These are phyloP conservation scores for Vigna unguiculata DNA, from an alignment of 306 rosid genomes.

Conservation along the genomic window DNA sequence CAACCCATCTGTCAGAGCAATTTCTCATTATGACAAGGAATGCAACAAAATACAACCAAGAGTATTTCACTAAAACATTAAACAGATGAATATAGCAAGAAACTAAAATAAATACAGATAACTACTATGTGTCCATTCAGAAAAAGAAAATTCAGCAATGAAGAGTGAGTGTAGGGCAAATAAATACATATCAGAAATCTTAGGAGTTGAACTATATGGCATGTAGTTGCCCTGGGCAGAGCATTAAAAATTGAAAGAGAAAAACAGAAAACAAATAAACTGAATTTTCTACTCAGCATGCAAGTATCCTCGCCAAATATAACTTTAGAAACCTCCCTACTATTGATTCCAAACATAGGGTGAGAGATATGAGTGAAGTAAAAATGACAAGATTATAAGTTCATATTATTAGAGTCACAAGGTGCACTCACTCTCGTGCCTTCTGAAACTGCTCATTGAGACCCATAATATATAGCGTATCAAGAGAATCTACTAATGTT, in stretches of 20 bases:
- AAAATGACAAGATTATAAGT: slow-evolving; percentile 8
- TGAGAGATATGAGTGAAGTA: slow-evolving; percentile 18
- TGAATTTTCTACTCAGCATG: slow-evolving; percentile 24
- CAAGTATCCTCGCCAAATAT: slow-evolving; percentile 29
- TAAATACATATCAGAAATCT: slow-evolving; percentile 23
- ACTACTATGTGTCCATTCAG: slow-evolving; percentile 19
- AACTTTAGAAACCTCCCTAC: slow-evolving; percentile 13
- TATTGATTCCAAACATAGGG: slow-evolving; percentile 24
- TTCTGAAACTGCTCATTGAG: slow-evolving; percentile 86
- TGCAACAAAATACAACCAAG: slow-evolving; percentile 29
- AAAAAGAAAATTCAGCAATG: neutral
- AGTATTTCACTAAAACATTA: slow-evolving; percentile 32
- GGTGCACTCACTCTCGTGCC: slow-evolving; percentile 87
- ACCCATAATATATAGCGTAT: slow-evolving; percentile 95
- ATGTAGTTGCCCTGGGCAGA: slow-evolving; percentile 25
- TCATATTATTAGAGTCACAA: slow-evolving; percentile 27
- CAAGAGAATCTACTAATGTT: slow-evolving; percentile 93
- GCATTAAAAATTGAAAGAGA: slow-evolving; percentile 14
- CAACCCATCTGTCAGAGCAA: slow-evolving; percentile 85
- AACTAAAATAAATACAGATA: slow-evolving; percentile 25
- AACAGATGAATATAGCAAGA: slow-evolving; percentile 19
- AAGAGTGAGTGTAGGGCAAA: slow-evolving; percentile 24
- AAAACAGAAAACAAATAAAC: neutral
- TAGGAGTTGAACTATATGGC: slow-evolving; percentile 23
- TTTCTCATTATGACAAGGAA: slow-evolving; percentile 28